Conservation (phyloP, 768 basidiomycete genomes). For the Tulasnella sp. region DNA sequence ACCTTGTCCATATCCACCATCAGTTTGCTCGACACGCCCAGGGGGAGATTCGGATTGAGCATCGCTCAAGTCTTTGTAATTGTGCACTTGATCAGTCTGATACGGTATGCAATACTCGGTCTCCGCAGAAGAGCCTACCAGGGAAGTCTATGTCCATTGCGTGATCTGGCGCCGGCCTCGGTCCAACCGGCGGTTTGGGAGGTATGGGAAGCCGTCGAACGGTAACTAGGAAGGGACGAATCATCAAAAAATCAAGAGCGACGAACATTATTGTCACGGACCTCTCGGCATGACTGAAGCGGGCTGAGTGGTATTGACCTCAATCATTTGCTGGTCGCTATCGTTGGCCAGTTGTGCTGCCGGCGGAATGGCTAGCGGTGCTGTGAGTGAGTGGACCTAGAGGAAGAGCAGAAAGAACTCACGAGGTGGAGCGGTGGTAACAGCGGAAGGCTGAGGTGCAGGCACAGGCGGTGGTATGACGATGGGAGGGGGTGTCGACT, state of each 20-base stretch:
- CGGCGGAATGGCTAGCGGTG: neutral
- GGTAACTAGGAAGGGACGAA: neutral
- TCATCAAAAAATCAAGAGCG: neutral
- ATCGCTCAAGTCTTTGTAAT: neutral
- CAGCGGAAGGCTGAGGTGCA: neutral
- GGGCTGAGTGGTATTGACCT: neutral
- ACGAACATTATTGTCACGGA: no score
- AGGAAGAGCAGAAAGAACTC: neutral
- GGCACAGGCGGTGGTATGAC: no score
- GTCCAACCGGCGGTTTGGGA: neutral
- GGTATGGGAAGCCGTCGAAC: neutral
- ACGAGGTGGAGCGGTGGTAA: neutral
- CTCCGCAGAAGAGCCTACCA: no score
- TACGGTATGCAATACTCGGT: no score
- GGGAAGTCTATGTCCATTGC: neutral
- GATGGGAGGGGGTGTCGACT: neutral
- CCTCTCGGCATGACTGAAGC: neutral
- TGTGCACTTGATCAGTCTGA: no score
- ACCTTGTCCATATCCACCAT: neutral
- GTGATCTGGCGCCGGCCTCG: neutral
- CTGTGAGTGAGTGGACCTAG: neutral
- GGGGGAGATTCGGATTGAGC: neutral
- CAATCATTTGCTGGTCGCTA: neutral
- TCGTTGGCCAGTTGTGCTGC: neutral
- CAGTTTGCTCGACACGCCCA: neutral